Base-by-base conservation (phyloP, 1,284 basidiomycete genomes). In the Acaromyces ingoldii region DNA sequence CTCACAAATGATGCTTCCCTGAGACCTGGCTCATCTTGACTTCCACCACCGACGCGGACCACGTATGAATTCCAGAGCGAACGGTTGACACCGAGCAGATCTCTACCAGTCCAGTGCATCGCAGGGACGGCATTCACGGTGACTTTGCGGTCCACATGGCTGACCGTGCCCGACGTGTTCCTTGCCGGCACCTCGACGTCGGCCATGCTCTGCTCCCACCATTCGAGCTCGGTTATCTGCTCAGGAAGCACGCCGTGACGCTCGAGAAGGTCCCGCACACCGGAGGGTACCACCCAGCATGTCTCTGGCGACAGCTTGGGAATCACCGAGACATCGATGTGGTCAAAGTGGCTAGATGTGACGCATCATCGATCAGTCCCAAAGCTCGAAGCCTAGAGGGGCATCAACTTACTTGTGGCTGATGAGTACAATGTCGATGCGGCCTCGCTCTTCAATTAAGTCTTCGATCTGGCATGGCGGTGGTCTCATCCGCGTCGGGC, bases 51-150 rank as follows among this genome's bases (percentile, higher is more conserved):
- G 5, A 28, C 41, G 5, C 24, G 11, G 41, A 43, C 17, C 41
- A 43, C 41, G 24, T 43, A 43, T 7, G 41, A 43, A 21, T 21
- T 13, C 41, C 79, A 80, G 11, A 80, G 71, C 0, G 77, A 77
- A 6, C 76, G 76, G 55, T 81, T 80, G 28, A 78, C 79, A 56
- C 79, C 79, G 1, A 77, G 58, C 0, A 76, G 76, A 6, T 76
- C 76, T 5, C 79, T 68, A 2, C 77, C 79, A 2, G 77, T 77
- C 80, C 79, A 80, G 63, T 80, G 79, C 70, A 77, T 60, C 22
- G 67, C 55, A 10, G 68, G 63, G 2, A 65, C 55, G 6, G 65
- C 63, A 2, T 62, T 60, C 26, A 69, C 39, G 9, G 60, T 51
- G 24, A 69, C 40, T 15, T 21, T 29, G 30, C 55, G 55, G 10